Conservation (phyloP, 169 alveolate genomes). For the Theileria luwenshuni region DNA sequence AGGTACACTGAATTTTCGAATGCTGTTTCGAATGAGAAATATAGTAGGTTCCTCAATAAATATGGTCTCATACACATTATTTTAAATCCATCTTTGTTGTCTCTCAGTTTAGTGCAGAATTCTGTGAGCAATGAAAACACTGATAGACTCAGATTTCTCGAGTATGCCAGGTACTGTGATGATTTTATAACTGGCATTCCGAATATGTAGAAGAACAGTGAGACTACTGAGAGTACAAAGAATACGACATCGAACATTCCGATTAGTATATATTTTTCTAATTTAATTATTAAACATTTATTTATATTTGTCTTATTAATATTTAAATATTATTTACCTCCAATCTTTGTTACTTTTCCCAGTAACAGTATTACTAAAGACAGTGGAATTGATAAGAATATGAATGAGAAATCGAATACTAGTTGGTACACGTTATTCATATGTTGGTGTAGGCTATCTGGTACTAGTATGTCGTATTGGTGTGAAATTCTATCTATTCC, state of each 20-base stretch:
- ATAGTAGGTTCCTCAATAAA: constrained; percentile 39
- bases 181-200: constrained; percentile 35
- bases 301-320: not conserved
- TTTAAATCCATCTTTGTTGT: constrained; percentile 45
- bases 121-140: constrained; percentile 20
- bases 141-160: constrained; percentile 26
- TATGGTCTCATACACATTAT: constrained; percentile 16
- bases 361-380: not conserved
- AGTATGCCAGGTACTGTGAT: constrained; percentile 16
- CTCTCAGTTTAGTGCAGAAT: constrained; percentile 34
- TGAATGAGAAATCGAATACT: constrained; percentile 62
- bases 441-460: constrained; percentile 35
- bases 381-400: constrained; percentile 51
- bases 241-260: constrained; percentile 33
- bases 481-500: constrained; percentile 69
- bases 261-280: constrained; percentile 28
- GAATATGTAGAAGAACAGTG: constrained; percentile 43
- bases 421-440: constrained; percentile 44
- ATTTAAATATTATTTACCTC: constrained; percentile 15
- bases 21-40: constrained; percentile 59
- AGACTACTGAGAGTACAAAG: constrained; percentile 26
- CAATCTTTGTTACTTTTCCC: constrained; percentile 6
- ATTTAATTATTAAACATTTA: too few species aligned
- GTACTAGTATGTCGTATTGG: constrained; percentile 45
- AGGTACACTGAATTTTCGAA: constrained; percentile 39